phyloP scores from a whole-genome alignment of 2,329 filamentous ascomycete genomes.

The Chalaropsis ovoidea region DNA sequence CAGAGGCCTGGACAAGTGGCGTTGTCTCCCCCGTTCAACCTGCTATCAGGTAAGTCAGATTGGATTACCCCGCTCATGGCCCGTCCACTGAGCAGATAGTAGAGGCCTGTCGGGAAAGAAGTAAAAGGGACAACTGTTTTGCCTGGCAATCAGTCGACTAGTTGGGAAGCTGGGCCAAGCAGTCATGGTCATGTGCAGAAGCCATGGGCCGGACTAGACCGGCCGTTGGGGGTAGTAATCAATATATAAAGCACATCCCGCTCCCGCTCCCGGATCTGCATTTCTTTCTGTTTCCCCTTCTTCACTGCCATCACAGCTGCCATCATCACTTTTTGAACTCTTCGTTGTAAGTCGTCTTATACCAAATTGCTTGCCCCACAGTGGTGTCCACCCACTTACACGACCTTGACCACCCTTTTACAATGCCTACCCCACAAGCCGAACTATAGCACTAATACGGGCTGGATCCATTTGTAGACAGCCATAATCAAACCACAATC shows the following conservation, averaged over 20 bases:
- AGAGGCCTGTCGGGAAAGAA: background rate
- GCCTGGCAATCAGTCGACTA: slow-evolving; percentile 4
- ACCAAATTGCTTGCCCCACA: background rate
- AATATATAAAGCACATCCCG: slow-evolving; percentile 13
- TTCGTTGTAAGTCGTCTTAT: background rate
- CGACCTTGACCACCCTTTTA: background rate
- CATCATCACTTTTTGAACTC: background rate
- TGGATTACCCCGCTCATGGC: slow-evolving; percentile 3
- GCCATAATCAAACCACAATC: background rate
- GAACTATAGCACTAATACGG: background rate
- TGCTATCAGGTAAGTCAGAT: background rate
- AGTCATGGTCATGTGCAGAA: slow-evolving; percentile 8
- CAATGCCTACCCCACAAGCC: slow-evolving; percentile 4
- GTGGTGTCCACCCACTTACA: slow-evolving; percentile 15
- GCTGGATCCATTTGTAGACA: background rate
- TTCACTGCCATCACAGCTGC: background rate
- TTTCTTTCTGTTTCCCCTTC: background rate
- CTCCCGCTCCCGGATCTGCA: background rate
- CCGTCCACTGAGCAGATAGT: background rate
- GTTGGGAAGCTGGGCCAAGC: background rate
- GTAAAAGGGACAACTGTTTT: background rate
- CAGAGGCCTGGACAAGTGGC: background rate
- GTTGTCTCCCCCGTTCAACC: background rate
- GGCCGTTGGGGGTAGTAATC: background rate
- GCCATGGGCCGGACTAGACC: background rate